Evolutionary conservation across 345 rosid genomes (phyloP), one percentile per base, ranked within the genome.

Genomic region (Geranium rotundifolium): DNA sequence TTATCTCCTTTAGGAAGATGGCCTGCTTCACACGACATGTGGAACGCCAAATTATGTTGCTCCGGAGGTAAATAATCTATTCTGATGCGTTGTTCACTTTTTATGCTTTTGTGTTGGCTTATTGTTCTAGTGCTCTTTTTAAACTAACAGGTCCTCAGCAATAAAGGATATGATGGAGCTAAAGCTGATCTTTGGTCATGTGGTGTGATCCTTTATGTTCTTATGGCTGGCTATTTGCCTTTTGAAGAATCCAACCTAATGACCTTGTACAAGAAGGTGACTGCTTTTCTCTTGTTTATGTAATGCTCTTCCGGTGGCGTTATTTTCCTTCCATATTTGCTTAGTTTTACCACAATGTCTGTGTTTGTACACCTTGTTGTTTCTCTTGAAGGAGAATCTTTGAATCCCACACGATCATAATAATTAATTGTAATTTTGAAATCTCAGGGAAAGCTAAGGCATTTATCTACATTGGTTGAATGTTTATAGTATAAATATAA

Each of bases 121-220:
- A 49, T 70, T 8, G 63, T 60, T 67, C 69, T 61, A 41, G 58
- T 12, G 59, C 69, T 54, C 57, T 50, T 65, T 67, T 58, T 9
- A 17, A 55, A 55, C 8, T 17, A 55, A 59, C 67, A 91, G 96
- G 96, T 91, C 64, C 84, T 89, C 70, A 85, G 86, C 65, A 84
- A 89, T 76, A 91, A 86, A 76, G 98, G 98, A 54, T 91, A 91
- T 62, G 87, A 91, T 80, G 98, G 95, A 66, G 95, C 91, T 2
- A 86, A 81, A 80, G 98, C 96, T 37, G 98, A 91, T 77, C 68
- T 87, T 54, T 90, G 96, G 93, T 92, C 97, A 17, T 92, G 96
- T 61, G 92, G 72, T 29, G 96, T 85, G 68, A 87, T 88, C 75
- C 93, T 87, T 57, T 89, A 70, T 70, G 91, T 87, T 69, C 73